A percentile compares a stretch with the other conserved stretches of the same genome.
Evolutionary conservation across 495 filamentous ascomycete species (phyloP).

Genomic region (Friedmanniomyces endolithicus): DNA sequence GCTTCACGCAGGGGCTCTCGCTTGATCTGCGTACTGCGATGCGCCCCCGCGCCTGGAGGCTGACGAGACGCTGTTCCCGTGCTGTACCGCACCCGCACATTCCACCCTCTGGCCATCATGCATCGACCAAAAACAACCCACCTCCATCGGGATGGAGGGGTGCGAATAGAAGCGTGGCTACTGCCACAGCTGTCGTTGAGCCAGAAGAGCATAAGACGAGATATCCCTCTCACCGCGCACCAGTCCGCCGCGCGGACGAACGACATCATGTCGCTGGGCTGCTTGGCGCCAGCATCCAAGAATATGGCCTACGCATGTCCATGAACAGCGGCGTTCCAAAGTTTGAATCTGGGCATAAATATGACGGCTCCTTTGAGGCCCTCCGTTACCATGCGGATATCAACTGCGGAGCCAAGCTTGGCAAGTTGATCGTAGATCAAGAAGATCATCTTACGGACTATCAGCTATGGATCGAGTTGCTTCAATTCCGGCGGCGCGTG

Average conservation of each 20-base stretch:
- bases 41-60: constrained; percentile 19
- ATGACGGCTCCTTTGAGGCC: not conserved
- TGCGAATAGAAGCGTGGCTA: not conserved
- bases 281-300: constrained; percentile 1
- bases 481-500: constrained; percentile 47
- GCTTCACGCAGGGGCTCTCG: constrained; percentile 10
- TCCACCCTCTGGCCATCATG: not conserved
- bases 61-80: constrained; percentile 23
- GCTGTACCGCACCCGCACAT: constrained; percentile 16
- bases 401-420: not conserved
- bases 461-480: constrained; percentile 51
- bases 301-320: constrained; percentile 6
- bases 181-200: not conserved
- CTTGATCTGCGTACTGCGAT: constrained; percentile 9
- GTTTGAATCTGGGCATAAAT: not conserved
- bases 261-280: not conserved
- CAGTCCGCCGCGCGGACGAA: not conserved
- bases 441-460: constrained; percentile 39
- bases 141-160: not conserved
- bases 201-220: not conserved
- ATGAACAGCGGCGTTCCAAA: not conserved
- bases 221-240: too few species aligned
- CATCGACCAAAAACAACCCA: not conserved
- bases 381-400: constrained; percentile 11
- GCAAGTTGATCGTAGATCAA: constrained; percentile 42